Evolutionary conservation across 345 rosid species (phyloP), one percentile per base, ranked within the genome.

Genomic region (Sonneratia alba): DNA sequence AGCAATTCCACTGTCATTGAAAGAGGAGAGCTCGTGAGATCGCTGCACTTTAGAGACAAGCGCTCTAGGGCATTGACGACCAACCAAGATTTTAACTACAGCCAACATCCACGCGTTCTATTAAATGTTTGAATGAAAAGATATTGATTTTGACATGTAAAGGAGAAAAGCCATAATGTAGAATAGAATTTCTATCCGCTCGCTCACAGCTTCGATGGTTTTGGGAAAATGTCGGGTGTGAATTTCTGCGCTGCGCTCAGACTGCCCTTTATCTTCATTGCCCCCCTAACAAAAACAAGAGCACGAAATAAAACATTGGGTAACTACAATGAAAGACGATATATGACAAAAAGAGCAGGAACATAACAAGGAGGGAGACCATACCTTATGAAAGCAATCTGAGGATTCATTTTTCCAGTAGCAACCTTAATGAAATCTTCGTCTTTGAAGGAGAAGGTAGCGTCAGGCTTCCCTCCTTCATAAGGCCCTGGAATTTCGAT

Each of bases 211-310:
- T 92, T 95, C 2, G 99, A 77, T 15, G 90, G 96, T 86, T 90
- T 95, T 0, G 99, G 99, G 89, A 95, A 95, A 76, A 95, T 90
- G 77, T 92, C 99, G 0, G 99, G 99, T 15, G 99, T 90, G 78
- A 95, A 88, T 70, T 95, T 92, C 87, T 90, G 98, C 0, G 98
- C 99, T 0, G 98, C 96, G 72, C 87, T 89, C 77, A 95, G 83
- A 72, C 98, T 95, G 67, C 99, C 99, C 83, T 89, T 92, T 63
- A 95, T 81, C 91, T 95, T 95, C 94, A 95, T 82, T 0, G 87
- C 87, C 32, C 99, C 99, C 87, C 97, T 95, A 83, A 34, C 80
- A 77, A 75, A 67, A 74, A 75, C 55, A 78, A 45, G 51, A 64
- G 9, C 64, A 71, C 49, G 56, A 62, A 6, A 27, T 27, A 27